A percentile compares a stretch with the other conserved stretches of the same genome.
Conservation (phyloP, 768 basidiomycete species). For the Trametes punicea region DNA sequence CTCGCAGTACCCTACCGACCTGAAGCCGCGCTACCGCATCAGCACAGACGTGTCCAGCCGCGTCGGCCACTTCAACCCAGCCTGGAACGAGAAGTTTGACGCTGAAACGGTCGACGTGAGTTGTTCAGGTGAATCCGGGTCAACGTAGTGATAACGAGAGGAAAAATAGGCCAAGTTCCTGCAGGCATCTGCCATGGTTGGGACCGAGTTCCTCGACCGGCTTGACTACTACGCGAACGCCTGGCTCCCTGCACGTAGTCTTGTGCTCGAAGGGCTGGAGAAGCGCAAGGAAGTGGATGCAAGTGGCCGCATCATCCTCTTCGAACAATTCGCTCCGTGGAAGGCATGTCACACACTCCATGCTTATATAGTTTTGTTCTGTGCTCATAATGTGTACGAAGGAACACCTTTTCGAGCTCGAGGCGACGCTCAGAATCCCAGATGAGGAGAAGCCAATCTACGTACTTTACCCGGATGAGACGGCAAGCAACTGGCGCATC, state of each 20-base stretch:
- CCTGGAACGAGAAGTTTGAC: slow-evolving; percentile 83
- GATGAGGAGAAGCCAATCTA: slow-evolving; percentile 64
- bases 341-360: slow-evolving; percentile 50
- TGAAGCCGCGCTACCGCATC: slow-evolving; percentile 67
- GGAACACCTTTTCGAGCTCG: slow-evolving; percentile 91
- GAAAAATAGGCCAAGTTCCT: slow-evolving; percentile 61
- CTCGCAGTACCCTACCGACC: slow-evolving; percentile 66
- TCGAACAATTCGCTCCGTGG: slow-evolving; percentile 83
- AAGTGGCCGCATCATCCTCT: slow-evolving; percentile 69
- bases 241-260: slow-evolving; percentile 88
- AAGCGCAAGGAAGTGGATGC: slow-evolving; percentile 60
- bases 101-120: slow-evolving; percentile 71
- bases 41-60: slow-evolving; percentile 84
- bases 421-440: slow-evolving; percentile 50
- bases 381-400: slow-evolving; percentile 26
- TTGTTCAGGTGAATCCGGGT: slow-evolving; percentile 8
- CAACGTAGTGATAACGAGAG: background rate
- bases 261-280: slow-evolving; percentile 61
- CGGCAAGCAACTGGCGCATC: slow-evolving; percentile 74
- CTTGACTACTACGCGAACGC: slow-evolving; percentile 82
- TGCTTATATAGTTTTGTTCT: slow-evolving; percentile 1
- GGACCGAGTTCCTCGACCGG: slow-evolving; percentile 77
- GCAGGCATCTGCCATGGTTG: slow-evolving; percentile 78
- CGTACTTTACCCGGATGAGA: slow-evolving; percentile 87
- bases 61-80: slow-evolving; percentile 81